Evolutionary conservation across 768 basidiomycete species (phyloP).

Genomic region (Mycena alexandri): DNA sequence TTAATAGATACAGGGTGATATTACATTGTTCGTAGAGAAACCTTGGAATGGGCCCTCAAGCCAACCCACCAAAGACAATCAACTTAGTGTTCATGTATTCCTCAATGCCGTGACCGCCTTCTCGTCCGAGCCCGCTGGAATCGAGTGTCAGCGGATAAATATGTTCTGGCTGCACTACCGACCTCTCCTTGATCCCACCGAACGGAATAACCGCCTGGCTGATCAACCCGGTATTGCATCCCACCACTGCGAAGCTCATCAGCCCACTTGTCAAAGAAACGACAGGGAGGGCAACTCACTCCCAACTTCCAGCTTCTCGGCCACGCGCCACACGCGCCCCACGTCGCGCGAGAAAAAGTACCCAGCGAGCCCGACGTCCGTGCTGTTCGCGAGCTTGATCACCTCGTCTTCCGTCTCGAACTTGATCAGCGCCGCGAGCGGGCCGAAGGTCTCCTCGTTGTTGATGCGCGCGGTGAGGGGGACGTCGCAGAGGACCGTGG

Average conservation of each 20-base stretch:
- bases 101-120: slow-evolving; percentile 90
- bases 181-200: slow-evolving; percentile 90
- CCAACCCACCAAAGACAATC: slow-evolving; percentile 83
- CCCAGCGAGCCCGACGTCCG: slow-evolving; percentile 89
- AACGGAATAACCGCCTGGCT: slow-evolving; percentile 88
- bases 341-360: slow-evolving; percentile 93
- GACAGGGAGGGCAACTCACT: slow-evolving; percentile 46
- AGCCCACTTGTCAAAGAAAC: neutral
- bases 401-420: slow-evolving; percentile 98
- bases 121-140: slow-evolving; percentile 70
- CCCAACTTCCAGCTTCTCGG: slow-evolving; percentile 94
- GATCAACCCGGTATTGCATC: slow-evolving; percentile 84
- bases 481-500: slow-evolving; percentile 92
- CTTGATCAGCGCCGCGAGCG: slow-evolving; percentile 85
- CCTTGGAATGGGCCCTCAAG: slow-evolving; percentile 27
- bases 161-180: neutral
- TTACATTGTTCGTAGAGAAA: slow-evolving; percentile 1
- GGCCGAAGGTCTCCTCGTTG: slow-evolving; percentile 95
- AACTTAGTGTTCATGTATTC: slow-evolving; percentile 90
- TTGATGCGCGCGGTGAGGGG: slow-evolving; percentile 73
- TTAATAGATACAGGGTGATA: slow-evolving; percentile 2
- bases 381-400: slow-evolving; percentile 84
- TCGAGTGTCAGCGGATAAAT: neutral
- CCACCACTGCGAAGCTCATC: slow-evolving; percentile 63
- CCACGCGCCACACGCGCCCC: slow-evolving; percentile 92